Conservation (phyloP, 2,329 filamentous ascomycete genomes). For the Colletotrichum brevisporum region DNA sequence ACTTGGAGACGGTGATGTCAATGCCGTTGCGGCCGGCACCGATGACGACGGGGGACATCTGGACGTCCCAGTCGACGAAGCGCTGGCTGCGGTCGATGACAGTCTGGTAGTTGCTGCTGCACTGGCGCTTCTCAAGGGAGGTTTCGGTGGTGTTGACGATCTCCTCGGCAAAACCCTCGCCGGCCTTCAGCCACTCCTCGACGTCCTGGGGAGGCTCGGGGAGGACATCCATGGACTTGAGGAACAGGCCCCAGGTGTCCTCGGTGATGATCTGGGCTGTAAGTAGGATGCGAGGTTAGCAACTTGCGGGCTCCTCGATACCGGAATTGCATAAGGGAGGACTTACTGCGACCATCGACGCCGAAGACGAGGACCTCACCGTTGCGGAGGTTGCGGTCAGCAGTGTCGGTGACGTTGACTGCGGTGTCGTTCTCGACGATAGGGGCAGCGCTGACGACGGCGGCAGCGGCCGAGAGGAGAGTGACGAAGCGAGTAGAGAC, state of each 20-base stretch:
- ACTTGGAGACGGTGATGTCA: slow-evolving; percentile 31
- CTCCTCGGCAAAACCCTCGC: slow-evolving; percentile 1
- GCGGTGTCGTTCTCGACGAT: not conserved
- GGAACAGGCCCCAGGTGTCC: slow-evolving; percentile 15
- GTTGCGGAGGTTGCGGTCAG: slow-evolving; percentile 20
- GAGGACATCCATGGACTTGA: not conserved
- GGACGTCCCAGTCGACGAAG: slow-evolving; percentile 39
- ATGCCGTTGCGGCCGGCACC: slow-evolving; percentile 31
- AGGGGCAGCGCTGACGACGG: slow-evolving; percentile 24
- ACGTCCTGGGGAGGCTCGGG: slow-evolving; percentile 11
- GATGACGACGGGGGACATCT: slow-evolving; percentile 39
- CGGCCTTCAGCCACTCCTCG: slow-evolving; percentile 15
- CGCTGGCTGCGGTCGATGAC: slow-evolving; percentile 27
- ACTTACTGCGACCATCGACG: slow-evolving; percentile 9
- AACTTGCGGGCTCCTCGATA: not conserved
- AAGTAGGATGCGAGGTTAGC: not conserved
- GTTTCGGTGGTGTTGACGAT: slow-evolving; percentile 11
- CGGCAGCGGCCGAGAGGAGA: slow-evolving; percentile 21
- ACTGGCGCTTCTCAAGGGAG: slow-evolving; percentile 25
- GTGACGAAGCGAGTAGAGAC: slow-evolving; percentile 16
- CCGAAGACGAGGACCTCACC: slow-evolving; percentile 24
- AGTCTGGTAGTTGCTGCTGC: slow-evolving; percentile 19
- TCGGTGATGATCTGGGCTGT: slow-evolving; percentile 9
- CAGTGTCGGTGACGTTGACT: slow-evolving; percentile 9
- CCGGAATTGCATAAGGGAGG: no score